These are phyloP conservation scores for Gymnopilus dilepis DNA, from an alignment of 768 basidiomycete genomes.

Conservation along the genomic window DNA sequence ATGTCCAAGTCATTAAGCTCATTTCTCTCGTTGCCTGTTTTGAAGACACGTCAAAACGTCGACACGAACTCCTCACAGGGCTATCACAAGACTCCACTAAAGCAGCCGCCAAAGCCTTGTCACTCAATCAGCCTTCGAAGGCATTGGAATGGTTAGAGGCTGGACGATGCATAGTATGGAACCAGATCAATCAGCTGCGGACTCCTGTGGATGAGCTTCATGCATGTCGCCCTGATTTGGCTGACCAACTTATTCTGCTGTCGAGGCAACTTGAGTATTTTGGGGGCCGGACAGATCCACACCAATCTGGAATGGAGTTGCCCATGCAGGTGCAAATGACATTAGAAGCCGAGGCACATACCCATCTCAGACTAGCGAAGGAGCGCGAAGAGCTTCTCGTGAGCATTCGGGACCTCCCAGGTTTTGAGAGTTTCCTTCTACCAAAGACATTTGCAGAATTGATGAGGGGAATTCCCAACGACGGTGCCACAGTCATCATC, in stretches of 20 bases:
- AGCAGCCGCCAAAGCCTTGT: constrained; percentile 22
- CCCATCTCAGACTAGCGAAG: neutral
- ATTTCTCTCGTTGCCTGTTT: constrained; percentile 24
- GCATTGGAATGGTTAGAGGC: constrained; percentile 40
- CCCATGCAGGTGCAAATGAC: neutral
- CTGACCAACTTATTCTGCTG: neutral
- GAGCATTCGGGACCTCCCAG: neutral
- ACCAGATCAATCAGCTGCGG: constrained; percentile 29
- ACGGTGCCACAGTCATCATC: neutral
- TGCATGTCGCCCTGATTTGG: neutral
- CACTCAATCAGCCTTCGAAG: neutral
- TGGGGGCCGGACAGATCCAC: neutral
- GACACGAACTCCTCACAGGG: constrained; percentile 15
- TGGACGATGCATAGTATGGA: constrained; percentile 35
- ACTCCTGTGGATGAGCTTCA: constrained; percentile 29
- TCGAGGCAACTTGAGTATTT: neutral
- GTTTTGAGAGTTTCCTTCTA: neutral
- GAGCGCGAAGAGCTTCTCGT: neutral
- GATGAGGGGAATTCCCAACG: neutral
- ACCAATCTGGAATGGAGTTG: neutral
- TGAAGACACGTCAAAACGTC: constrained; percentile 18
- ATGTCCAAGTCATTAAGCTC: constrained; percentile 14
- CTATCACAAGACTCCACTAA: constrained; percentile 13
- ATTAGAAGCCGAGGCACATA: neutral
- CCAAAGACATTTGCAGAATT: neutral